These are phyloP conservation scores for Microbotryum intermedium DNA, from an alignment of 1,284 basidiomycete species.

Conservation along the genomic window DNA sequence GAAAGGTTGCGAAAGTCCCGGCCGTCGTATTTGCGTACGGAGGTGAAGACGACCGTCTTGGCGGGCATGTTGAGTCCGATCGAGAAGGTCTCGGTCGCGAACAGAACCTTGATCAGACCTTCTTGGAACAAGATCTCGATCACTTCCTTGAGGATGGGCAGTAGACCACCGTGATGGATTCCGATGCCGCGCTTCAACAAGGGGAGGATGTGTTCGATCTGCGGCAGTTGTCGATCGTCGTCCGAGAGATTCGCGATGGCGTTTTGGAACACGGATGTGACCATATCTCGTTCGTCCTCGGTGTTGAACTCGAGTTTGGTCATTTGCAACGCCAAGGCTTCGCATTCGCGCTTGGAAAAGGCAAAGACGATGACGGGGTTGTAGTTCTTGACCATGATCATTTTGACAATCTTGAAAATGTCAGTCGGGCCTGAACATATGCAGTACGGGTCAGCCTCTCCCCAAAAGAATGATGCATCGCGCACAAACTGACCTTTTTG, in stretches of 20 bases:
- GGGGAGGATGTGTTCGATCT: slow-evolving; percentile 88
- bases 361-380: slow-evolving; percentile 99
- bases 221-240: slow-evolving; percentile 83
- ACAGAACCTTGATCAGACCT: slow-evolving; percentile 96
- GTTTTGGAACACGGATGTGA: slow-evolving; percentile 84
- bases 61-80: slow-evolving; percentile 99
- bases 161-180: slow-evolving; percentile 94
- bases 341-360: slow-evolving; percentile 97
- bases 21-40: slow-evolving; percentile 92
- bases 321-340: slow-evolving; percentile 80
- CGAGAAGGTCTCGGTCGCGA: slow-evolving; percentile 98
- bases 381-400: slow-evolving; percentile 98
- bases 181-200: slow-evolving; percentile 92
- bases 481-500: slow-evolving; percentile 58
- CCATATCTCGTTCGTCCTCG: slow-evolving; percentile 83
- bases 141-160: slow-evolving; percentile 97
- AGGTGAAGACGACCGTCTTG: slow-evolving; percentile 97
- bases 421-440: slow-evolving; percentile 64
- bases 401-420: slow-evolving; percentile 95
- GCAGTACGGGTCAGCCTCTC: background rate
- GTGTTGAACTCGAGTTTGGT: slow-evolving; percentile 95
- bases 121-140: slow-evolving; percentile 99
- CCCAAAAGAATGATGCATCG: background rate
- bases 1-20: slow-evolving; percentile 84
- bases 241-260: slow-evolving; percentile 82